Percentiles rank a stretch among this genome's conserved stretches.
Evolutionary conservation across 306 rosid genomes (phyloP).

Genomic region (Prunus mongolica): DNA sequence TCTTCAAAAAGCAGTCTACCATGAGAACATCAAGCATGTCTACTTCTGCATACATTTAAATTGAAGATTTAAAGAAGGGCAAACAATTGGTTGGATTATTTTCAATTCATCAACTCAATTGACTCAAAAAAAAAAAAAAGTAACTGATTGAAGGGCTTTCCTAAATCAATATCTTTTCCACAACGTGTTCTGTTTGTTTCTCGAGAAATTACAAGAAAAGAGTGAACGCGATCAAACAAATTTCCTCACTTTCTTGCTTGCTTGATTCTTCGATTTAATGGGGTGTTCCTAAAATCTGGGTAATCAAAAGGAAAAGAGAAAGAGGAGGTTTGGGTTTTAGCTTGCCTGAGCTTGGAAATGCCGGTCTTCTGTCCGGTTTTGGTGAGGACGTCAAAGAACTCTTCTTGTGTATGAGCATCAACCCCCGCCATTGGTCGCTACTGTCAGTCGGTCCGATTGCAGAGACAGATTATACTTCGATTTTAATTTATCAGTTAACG

Average conservation of each 20-base stretch:
- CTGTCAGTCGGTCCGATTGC: not conserved
- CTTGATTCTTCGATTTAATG: not conserved
- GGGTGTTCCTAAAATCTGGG: not conserved
- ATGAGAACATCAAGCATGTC: not conserved
- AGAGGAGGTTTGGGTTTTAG: not conserved
- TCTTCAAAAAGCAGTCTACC: not conserved
- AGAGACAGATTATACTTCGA: not conserved
- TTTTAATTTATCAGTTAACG: not conserved
- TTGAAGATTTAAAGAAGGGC: not conserved
- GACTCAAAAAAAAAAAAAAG: not conserved
- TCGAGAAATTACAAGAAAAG: not conserved
- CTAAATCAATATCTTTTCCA: not conserved
- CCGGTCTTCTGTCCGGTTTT: slow-evolving; percentile 62
- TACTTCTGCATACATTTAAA: not conserved
- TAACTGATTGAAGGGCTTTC: not conserved
- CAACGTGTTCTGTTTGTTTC: not conserved
- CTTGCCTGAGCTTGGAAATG: slow-evolving; percentile 65
- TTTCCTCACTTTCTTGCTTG: not conserved
- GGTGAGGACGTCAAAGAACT: slow-evolving; percentile 71
- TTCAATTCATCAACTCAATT: not conserved
- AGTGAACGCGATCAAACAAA: not conserved
- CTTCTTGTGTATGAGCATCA: slow-evolving; percentile 33
- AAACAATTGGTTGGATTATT: not conserved
- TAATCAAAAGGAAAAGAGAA: not conserved
- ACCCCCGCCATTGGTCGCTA: slow-evolving; percentile 20